Conservation (phyloP, 1,139 yeast genomes). For the Hansenula sp. region DNA sequence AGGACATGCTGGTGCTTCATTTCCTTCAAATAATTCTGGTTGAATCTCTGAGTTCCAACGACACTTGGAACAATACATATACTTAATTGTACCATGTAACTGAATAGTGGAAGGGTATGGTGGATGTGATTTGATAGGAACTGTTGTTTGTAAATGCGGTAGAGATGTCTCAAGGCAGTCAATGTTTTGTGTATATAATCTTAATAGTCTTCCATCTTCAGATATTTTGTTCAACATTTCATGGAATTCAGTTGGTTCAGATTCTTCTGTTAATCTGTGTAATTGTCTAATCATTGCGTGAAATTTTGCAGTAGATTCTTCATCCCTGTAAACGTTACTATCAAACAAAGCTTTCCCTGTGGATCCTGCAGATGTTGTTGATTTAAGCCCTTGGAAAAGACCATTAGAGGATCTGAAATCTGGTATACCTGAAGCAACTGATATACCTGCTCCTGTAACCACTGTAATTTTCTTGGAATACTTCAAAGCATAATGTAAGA, state of each 20-base stretch:
- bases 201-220: constrained; percentile 54
- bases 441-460: constrained; percentile 85
- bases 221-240: constrained; percentile 54
- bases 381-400: constrained; percentile 59
- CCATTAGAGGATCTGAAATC: constrained; percentile 83
- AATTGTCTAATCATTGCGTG: constrained; percentile 70
- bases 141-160: constrained; percentile 42
- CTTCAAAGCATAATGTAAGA: constrained; percentile 39
- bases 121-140: constrained; percentile 34
- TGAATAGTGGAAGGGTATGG: constrained; percentile 59
- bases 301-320: constrained; percentile 55
- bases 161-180: constrained; percentile 37
- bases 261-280: constrained; percentile 50
- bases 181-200: constrained; percentile 78
- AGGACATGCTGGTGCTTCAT: constrained; percentile 44
- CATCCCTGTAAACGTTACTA: constrained; percentile 69
- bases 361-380: constrained; percentile 37
- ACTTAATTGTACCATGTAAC: constrained; percentile 72
- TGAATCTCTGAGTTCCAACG: constrained; percentile 41
- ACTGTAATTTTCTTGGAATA: constrained; percentile 47
- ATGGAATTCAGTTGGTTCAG: constrained; percentile 73
- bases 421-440: constrained; percentile 88
- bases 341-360: constrained; percentile 81
- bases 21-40: constrained; percentile 32
- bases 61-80: constrained; percentile 75